Conservation (phyloP, 306 rosid species). For the Ammopiptanthus mongolicus region DNA sequence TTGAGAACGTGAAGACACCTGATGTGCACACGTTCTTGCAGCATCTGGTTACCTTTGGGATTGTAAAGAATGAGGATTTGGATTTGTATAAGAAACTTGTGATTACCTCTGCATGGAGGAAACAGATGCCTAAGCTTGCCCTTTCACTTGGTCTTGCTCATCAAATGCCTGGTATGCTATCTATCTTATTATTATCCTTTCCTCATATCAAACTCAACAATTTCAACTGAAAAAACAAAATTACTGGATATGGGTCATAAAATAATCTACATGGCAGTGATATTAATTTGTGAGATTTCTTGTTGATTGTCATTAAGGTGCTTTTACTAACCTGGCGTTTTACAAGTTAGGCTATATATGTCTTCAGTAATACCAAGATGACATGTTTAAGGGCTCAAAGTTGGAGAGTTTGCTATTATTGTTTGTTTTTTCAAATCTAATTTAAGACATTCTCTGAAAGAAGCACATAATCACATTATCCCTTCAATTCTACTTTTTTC, state of each 20-base stretch:
- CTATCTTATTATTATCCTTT: no score
- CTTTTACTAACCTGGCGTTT: background rate
- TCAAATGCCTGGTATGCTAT: constrained; percentile 77
- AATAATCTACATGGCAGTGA: background rate
- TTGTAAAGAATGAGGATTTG: constrained; percentile 67
- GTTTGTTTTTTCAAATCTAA: no score
- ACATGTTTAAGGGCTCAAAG: background rate
- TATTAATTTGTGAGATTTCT: background rate
- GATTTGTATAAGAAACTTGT: constrained; percentile 82
- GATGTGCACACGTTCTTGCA: constrained; percentile 94
- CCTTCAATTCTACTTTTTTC: background rate
- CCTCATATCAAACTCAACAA: no score
- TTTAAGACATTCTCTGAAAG: no score
- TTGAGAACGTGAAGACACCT: constrained; percentile 86
- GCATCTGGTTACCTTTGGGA: constrained; percentile 94
- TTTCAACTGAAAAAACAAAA: background rate
- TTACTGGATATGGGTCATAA: background rate
- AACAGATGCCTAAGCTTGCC: constrained; percentile 98
- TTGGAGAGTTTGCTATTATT: no score
- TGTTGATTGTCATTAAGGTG: background rate
- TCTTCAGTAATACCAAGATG: background rate
- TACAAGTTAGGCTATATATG: background rate
- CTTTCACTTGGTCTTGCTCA: constrained; percentile 86
- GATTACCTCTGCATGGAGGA: constrained; percentile 94
- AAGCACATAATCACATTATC: no score